phyloP scores from a whole-genome alignment of 768 basidiomycete genomes.

The Lentinula edodes region DNA sequence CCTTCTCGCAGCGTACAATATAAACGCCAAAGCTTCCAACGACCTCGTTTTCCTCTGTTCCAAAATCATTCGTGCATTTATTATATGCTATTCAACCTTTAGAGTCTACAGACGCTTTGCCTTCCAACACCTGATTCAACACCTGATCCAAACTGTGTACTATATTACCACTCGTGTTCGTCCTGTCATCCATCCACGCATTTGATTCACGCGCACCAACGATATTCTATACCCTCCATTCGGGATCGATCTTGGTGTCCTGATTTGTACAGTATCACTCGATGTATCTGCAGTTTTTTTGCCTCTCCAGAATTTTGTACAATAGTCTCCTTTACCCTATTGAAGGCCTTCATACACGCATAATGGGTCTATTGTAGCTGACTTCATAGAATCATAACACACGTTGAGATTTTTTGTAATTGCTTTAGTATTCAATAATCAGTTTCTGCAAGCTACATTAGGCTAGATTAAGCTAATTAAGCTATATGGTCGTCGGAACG shows the following conservation, averaged over 20 bases:
- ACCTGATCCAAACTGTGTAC: neutral
- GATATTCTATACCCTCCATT: neutral
- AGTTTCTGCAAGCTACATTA: no score
- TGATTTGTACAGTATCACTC: neutral
- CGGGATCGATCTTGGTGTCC: neutral
- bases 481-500: no score
- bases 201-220: neutral
- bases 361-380: neutral
- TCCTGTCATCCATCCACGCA: neutral
- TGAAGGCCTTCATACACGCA: slow-evolving; percentile 3
- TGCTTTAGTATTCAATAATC: neutral
- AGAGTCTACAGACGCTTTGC: neutral
- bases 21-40: slow-evolving; percentile 20
- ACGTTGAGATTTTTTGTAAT: slow-evolving; percentile 1
- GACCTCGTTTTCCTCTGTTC: neutral
- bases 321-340: neutral
- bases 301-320: neutral
- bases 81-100: neutral
- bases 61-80: neutral
- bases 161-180: neutral
- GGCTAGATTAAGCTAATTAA: no score
- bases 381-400: neutral
- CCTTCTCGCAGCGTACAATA: slow-evolving; percentile 45
- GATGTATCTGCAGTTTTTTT: neutral
- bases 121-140: neutral